These are phyloP conservation scores for Acer negundo DNA, from an alignment of 345 rosid species.

Conservation along the genomic window DNA sequence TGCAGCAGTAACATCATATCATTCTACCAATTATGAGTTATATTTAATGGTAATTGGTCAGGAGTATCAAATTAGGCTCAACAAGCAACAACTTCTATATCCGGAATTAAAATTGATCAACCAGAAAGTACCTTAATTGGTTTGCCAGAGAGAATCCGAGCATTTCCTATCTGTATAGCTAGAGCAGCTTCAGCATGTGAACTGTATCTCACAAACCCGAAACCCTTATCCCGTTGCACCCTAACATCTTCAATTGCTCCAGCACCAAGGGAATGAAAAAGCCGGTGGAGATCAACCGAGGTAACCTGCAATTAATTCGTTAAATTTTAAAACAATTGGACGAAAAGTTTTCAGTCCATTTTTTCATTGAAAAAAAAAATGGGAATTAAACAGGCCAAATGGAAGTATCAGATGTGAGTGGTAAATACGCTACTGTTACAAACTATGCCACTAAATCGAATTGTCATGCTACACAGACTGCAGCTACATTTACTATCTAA, in stretches of 20 bases:
- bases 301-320: constrained; percentile 52
- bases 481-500: not conserved
- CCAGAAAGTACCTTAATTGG: constrained; percentile 61
- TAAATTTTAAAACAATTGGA: not conserved
- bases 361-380: not conserved
- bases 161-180: constrained; percentile 89
- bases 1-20: not conserved
- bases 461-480: not conserved
- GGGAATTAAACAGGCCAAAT: not conserved
- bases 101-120: not conserved
- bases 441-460: not conserved
- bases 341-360: not conserved
- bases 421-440: not conserved
- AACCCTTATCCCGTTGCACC: constrained; percentile 89
- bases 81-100: not conserved
- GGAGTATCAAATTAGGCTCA: not conserved
- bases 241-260: constrained; percentile 95
- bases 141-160: constrained; percentile 67
- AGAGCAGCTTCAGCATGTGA: constrained; percentile 80
- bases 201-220: constrained; percentile 87
- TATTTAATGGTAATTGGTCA: not conserved
- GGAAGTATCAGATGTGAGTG: not conserved
- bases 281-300: constrained; percentile 71
- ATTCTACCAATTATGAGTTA: not conserved
- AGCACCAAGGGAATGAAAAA: constrained; percentile 70